Conservation (phyloP, 2,329 filamentous ascomycete genomes). For the Stachybotrys echinatus region DNA sequence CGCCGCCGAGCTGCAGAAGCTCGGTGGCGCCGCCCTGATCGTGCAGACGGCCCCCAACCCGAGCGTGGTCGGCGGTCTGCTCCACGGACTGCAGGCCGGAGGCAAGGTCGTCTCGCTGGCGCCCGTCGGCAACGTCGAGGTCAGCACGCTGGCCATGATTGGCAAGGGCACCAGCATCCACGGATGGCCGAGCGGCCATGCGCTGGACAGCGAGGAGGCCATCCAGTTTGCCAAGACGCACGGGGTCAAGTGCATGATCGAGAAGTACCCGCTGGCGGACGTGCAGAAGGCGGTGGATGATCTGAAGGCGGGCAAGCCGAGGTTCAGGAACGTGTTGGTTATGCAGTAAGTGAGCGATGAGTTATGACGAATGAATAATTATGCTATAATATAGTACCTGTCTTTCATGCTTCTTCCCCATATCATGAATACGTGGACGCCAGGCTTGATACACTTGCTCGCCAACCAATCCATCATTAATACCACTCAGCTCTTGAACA, state of each 20-base stretch:
- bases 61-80: slow-evolving; percentile 45
- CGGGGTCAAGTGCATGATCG: slow-evolving; percentile 58
- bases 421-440: no score
- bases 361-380: not conserved
- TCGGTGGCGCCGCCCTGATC: slow-evolving; percentile 59
- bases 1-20: slow-evolving; percentile 39
- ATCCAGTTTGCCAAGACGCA: slow-evolving; percentile 59
- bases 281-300: slow-evolving; percentile 38
- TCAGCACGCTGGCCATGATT: slow-evolving; percentile 38
- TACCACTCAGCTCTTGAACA: not conserved
- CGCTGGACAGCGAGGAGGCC: slow-evolving; percentile 60
- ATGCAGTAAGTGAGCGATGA: slow-evolving; percentile 23
- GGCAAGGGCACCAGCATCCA: slow-evolving; percentile 53
- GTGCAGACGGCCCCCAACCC: slow-evolving; percentile 59
- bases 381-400: no score
- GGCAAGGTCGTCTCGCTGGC: slow-evolving; percentile 60
- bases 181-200: slow-evolving; percentile 59
- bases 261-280: slow-evolving; percentile 56
- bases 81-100: slow-evolving; percentile 44
- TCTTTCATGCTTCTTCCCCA: no score
- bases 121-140: slow-evolving; percentile 37
- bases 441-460: no score
- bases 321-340: slow-evolving; percentile 39
- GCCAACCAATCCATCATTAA: not conserved
- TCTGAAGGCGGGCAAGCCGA: slow-evolving; percentile 33